Evolutionary conservation across 805 yeast genomes (phyloP).

Genomic region (Candida taoyuanica): DNA sequence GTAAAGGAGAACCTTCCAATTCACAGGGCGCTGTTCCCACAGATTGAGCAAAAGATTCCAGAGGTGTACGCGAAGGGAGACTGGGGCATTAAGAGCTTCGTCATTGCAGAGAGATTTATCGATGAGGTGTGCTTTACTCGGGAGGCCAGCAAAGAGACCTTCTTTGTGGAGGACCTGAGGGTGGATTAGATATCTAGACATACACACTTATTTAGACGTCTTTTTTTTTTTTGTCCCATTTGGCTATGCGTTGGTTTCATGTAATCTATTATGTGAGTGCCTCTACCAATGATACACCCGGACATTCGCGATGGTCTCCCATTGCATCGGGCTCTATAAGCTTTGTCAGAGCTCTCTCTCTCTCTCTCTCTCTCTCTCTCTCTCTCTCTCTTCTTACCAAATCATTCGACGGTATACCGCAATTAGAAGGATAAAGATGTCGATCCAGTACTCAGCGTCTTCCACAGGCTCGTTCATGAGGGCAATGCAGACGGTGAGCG

Average conservation of each 20-base stretch:
- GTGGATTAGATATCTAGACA: too few relatives aligned
- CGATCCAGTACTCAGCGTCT: slow-evolving; percentile 46
- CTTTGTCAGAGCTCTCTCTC: too few relatives aligned
- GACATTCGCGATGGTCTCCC: too few relatives aligned
- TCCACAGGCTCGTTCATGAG: slow-evolving; percentile 75
- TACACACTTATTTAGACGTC: too few relatives aligned
- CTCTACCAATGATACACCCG: too few relatives aligned
- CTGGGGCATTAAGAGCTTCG: slow-evolving; percentile 38
- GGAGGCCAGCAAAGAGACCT: slow-evolving; percentile 32
- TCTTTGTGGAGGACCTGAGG: slow-evolving; percentile 27
- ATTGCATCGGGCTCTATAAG: too few relatives aligned
- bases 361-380: too few relatives aligned
- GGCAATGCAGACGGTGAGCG: slow-evolving; percentile 72
- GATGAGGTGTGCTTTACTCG: slow-evolving; percentile 46
- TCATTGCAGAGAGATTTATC: slow-evolving; percentile 46
- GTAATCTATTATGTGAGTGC: too few relatives aligned
- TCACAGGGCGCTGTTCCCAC: slow-evolving; percentile 50
- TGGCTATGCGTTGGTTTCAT: too few relatives aligned
- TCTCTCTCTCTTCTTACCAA: too few relatives aligned
- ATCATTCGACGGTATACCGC: too few relatives aligned
- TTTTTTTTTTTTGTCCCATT: too few relatives aligned
- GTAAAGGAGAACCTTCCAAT: slow-evolving; percentile 48
- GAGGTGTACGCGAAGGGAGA: slow-evolving; percentile 50
- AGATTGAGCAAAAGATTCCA: slow-evolving; percentile 44
- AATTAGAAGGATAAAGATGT: slow-evolving; percentile 29